Conservation (phyloP, 176 grass and related monocot species). For the Eleusine coracana region DNA sequence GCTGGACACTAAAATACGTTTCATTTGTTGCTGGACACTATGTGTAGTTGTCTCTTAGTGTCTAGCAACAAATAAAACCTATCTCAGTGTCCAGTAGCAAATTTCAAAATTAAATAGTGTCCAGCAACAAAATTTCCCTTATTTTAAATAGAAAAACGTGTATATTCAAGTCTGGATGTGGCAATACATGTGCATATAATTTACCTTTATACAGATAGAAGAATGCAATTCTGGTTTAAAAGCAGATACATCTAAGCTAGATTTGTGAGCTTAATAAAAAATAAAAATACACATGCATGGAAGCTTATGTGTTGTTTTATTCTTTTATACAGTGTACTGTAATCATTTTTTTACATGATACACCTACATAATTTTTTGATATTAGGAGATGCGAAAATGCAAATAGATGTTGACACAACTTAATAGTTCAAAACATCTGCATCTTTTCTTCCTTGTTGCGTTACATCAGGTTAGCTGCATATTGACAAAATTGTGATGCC, state of each 20-base stretch:
- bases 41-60: no score
- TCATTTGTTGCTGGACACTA: no score
- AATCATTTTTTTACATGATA: not conserved
- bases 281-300: no score
- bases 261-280: not conserved
- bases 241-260: not conserved
- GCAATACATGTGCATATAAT: not conserved
- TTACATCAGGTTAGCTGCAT: conserved; percentile 29
- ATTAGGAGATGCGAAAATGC: not conserved
- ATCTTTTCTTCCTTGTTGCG: not conserved
- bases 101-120: no score
- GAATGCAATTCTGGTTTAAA: not conserved
- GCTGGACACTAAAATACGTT: no score
- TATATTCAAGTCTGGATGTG: not conserved
- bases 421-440: not conserved
- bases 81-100: no score
- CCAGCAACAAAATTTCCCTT: no score
- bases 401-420: not conserved
- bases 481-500: conserved; percentile 33
- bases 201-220: not conserved
- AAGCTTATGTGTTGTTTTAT: not conserved
- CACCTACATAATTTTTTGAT: not conserved
- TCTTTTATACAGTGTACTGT: not conserved
- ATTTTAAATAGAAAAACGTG: no score
- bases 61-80: no score